Conservation (phyloP, 345 rosid species). For the Populus davidiana region DNA sequence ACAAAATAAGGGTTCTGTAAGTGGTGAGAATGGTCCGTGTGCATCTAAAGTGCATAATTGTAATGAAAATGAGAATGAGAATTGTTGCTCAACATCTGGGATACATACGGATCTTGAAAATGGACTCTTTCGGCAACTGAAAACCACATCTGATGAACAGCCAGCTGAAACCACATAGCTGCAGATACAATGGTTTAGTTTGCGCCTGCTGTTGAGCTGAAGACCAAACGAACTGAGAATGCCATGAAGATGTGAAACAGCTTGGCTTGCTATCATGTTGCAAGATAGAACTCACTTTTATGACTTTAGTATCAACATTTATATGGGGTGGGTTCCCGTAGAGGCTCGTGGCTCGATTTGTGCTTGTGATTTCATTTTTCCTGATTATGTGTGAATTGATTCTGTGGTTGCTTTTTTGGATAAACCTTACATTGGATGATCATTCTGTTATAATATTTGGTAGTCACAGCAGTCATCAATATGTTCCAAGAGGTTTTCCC, state of each 20-base stretch:
- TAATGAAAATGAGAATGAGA: too few relatives aligned
- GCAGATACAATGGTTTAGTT: not conserved
- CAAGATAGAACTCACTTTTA: constrained; percentile 3
- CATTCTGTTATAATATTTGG: not conserved
- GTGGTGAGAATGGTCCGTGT: too few relatives aligned
- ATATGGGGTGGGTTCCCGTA: not conserved
- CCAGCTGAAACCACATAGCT: constrained; percentile 1
- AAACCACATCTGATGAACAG: constrained; percentile 15
- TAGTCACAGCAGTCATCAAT: too few relatives aligned
- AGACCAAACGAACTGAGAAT: not conserved
- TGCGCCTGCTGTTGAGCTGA: not conserved
- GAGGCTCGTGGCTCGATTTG: not conserved
- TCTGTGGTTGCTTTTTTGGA: not conserved
- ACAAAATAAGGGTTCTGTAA: too few relatives aligned
- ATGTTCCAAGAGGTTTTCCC: too few relatives aligned
- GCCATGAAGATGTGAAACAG: constrained; percentile 7
- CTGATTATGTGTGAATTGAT: not conserved
- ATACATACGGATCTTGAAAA: not conserved
- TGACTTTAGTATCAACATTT: not conserved
- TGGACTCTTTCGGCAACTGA: not conserved
- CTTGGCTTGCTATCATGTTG: constrained; percentile 4
- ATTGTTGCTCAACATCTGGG: too few relatives aligned
- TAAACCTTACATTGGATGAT: not conserved
- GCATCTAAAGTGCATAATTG: too few relatives aligned
- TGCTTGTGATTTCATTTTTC: not conserved